These are phyloP conservation scores for Oryza rufipogon DNA, from an alignment of 176 grass and related monocot species.

Conservation along the genomic window DNA sequence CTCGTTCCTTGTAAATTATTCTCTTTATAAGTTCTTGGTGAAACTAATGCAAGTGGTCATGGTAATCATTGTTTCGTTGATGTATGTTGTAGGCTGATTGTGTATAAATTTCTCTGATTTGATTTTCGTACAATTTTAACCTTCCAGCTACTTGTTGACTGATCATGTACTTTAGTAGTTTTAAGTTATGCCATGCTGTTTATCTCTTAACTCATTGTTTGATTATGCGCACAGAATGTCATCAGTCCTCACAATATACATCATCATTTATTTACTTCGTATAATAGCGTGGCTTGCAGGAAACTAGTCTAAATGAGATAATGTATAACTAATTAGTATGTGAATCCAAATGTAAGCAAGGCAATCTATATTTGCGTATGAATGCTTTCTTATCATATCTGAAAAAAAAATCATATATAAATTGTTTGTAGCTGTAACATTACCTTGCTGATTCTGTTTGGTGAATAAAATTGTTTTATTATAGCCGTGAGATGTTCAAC, in stretches of 20 bases:
- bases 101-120: not conserved
- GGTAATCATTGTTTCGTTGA: not conserved
- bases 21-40: not conserved
- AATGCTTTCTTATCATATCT: not conserved
- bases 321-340: not conserved
- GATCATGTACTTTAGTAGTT: conserved; percentile 2
- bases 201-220: not conserved
- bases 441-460: not conserved
- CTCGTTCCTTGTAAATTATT: conserved; percentile 1
- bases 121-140: conserved; percentile 2
- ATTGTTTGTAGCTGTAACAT: conserved; percentile 20
- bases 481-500: conserved; percentile 93
- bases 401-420: not conserved
- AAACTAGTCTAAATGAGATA: not conserved
- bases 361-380: not conserved
- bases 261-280: not conserved
- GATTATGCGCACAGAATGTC: not conserved
- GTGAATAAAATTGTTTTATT: conserved; percentile 20
- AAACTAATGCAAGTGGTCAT: not conserved
- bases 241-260: not conserved
- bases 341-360: not conserved
- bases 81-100: not conserved
- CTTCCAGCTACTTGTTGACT: not conserved
- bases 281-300: not conserved
- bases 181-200: not conserved